Evolutionary conservation across 108 stramenopile species (phyloP), one percentile per base, ranked within the genome.

Genomic region (Pinguiococcus pyrenoidosus): DNA sequence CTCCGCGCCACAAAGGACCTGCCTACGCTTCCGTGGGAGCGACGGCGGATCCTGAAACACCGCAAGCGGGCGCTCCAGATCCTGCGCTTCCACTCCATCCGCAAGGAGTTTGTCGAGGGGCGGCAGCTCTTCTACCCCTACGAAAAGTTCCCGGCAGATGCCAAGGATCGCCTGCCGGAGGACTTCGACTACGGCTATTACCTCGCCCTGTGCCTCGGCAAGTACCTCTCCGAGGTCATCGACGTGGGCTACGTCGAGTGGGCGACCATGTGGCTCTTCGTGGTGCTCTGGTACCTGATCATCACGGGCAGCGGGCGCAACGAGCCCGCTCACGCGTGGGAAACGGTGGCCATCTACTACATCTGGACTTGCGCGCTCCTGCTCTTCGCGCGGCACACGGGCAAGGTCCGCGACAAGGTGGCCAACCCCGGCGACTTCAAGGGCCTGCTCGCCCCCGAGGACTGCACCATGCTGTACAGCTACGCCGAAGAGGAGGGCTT

Each of bases 161-260:
- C 37, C 24, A 34, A 50, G 12, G 26, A 60, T 0, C 33, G 22
- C 7, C 50, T 58, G 3, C 12, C 51, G 2, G 17, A 24, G 12
- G 64, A 65, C 37, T 74, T 74, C 37, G 32, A 59, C 40, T 69
- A 65, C 54, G 61, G 57, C 10, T 10, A 45, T 36, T 74, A 74
- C 47, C 51, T 74, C 2, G 25, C 56, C 2, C 23, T 66, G 32
- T 56, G 16, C 2, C 16, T 22, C 21, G 41, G 23, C n/a, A n/a
- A n/a, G n/a, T n/a, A n/a, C n/a, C n/a, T 23, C 24, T 42, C 2
- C 21, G 35, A 36, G 35, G 16, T 36, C 14, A 14, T 36, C 35
- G 35, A 36, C 35, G 35, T 36, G 35, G 4, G 1, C 35, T n/a
- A n/a, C n/a, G n/a, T n/a, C n/a, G n/a, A n/a, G n/a, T 36, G 35